Evolutionary conservation across 768 basidiomycete genomes (phyloP).

Genomic region (Amanita thiersii): DNA sequence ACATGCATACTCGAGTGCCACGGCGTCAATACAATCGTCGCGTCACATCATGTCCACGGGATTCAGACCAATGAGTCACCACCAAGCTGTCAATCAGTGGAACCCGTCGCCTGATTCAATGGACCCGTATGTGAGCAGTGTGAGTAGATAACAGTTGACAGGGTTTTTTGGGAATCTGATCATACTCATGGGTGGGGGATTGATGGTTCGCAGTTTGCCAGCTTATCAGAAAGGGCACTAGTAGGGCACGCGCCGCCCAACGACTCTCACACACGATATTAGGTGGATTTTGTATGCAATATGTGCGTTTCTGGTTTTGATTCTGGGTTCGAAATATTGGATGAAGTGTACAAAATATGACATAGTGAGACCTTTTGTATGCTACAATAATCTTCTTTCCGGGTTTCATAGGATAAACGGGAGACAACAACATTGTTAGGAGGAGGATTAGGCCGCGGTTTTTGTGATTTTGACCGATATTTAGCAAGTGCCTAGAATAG

Average conservation of each 20-base stretch:
- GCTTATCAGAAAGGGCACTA: constrained; percentile 26
- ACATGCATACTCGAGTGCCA: constrained; percentile 30
- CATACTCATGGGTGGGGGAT: neutral
- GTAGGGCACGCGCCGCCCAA: constrained; percentile 27
- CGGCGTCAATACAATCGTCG: constrained; percentile 23
- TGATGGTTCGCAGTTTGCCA: constrained; percentile 17
- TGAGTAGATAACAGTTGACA: too few species aligned
- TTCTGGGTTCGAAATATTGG: neutral
- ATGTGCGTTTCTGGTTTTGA: neutral
- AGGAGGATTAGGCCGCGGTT: too few species aligned
- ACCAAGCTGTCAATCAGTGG: constrained; percentile 48
- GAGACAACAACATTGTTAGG: too few species aligned
- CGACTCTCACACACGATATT: constrained; percentile 37
- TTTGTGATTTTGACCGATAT: neutral
- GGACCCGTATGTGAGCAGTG: constrained; percentile 59
- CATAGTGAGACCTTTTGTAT: neutral
- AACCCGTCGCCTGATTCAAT: constrained; percentile 45
- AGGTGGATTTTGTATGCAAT: constrained; percentile 12
- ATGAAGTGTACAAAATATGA: constrained; percentile 6
- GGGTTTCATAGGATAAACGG: constrained; percentile 3
- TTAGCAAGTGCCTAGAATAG: too few species aligned
- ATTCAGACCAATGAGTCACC: constrained; percentile 40
- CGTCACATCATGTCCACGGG: constrained; percentile 30
- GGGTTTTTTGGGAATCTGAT: neutral
- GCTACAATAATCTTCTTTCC: constrained; percentile 7